phyloP scores from a whole-genome alignment of 768 basidiomycete species.

The Neoboletus brunneissimus region DNA sequence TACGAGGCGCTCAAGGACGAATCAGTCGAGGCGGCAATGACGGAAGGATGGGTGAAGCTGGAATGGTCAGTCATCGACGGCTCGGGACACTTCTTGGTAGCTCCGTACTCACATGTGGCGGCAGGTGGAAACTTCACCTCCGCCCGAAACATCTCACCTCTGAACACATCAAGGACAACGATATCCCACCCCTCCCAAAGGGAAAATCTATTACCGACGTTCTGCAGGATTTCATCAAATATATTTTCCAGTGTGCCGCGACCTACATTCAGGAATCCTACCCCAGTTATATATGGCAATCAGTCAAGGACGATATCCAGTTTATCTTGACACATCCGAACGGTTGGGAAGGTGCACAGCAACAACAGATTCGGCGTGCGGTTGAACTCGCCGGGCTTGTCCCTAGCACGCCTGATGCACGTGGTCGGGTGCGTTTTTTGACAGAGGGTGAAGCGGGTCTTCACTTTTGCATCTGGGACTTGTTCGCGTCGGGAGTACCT shows the following conservation, averaged over 20 bases:
- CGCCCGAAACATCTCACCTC: constrained; percentile 30
- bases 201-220: constrained; percentile 38
- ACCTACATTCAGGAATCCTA: constrained; percentile 46
- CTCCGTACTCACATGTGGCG: not conserved
- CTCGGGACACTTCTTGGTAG: not conserved
- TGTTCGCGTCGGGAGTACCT: constrained; percentile 10
- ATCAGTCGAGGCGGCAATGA: constrained; percentile 34
- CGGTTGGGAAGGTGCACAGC: constrained; percentile 60
- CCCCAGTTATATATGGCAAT: constrained; percentile 42
- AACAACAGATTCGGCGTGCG: constrained; percentile 49
- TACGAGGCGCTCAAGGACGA: constrained; percentile 40
- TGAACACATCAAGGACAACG: constrained; percentile 24
- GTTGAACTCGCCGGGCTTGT: constrained; percentile 50
- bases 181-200: constrained; percentile 39
- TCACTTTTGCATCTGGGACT: constrained; percentile 50
- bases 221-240: constrained; percentile 44
- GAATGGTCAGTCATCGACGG: constrained; percentile 36
- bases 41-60: constrained; percentile 41
- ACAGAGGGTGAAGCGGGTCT: constrained; percentile 62
- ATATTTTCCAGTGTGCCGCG: constrained; percentile 41
- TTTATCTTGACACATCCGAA: constrained; percentile 60
- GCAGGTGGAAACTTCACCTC: constrained; percentile 39
- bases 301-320: constrained; percentile 40
- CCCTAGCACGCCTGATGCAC: constrained; percentile 35
- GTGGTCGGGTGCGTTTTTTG: constrained; percentile 46